phyloP scores from a whole-genome alignment of 306 rosid species.

The Crotalaria pallida region DNA sequence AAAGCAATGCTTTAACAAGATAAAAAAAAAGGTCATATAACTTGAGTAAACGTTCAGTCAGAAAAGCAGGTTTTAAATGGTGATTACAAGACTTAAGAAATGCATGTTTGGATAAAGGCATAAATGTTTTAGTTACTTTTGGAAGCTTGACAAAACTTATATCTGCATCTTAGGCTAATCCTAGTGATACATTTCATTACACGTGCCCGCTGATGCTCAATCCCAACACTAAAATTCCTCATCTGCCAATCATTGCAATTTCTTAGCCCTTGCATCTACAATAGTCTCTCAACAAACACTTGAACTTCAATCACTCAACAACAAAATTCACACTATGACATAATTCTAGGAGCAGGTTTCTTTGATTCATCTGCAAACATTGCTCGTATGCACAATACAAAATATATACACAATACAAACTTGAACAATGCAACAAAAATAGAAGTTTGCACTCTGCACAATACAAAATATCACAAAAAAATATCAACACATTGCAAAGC shows the following conservation, averaged over 20 bases:
- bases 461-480: too few relatives aligned
- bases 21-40: not conserved
- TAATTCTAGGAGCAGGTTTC: slow-evolving; percentile 21
- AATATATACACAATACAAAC: too few relatives aligned
- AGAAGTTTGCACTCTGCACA: too few relatives aligned
- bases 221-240: slow-evolving; percentile 16
- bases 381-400: slow-evolving; percentile 12
- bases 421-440: too few relatives aligned
- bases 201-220: slow-evolving; percentile 23
- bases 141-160: slow-evolving; percentile 4
- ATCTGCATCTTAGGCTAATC: slow-evolving; percentile 18
- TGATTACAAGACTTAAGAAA: too few relatives aligned
- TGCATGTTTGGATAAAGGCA: not conserved
- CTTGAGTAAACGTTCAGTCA: not conserved
- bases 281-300: slow-evolving; percentile 17
- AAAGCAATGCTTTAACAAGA: not conserved
- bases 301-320: slow-evolving; percentile 26
- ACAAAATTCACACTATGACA: slow-evolving; percentile 19
- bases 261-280: slow-evolving; percentile 18
- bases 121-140: slow-evolving; percentile 7
- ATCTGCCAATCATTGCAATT: slow-evolving; percentile 21
- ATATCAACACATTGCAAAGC: too few relatives aligned
- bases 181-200: slow-evolving; percentile 11
- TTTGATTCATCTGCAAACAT: slow-evolving; percentile 20
- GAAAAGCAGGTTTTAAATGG: too few relatives aligned